These are phyloP conservation scores for Chamaecrista fasciculata DNA, from an alignment of 306 rosid species.

Conservation along the genomic window DNA sequence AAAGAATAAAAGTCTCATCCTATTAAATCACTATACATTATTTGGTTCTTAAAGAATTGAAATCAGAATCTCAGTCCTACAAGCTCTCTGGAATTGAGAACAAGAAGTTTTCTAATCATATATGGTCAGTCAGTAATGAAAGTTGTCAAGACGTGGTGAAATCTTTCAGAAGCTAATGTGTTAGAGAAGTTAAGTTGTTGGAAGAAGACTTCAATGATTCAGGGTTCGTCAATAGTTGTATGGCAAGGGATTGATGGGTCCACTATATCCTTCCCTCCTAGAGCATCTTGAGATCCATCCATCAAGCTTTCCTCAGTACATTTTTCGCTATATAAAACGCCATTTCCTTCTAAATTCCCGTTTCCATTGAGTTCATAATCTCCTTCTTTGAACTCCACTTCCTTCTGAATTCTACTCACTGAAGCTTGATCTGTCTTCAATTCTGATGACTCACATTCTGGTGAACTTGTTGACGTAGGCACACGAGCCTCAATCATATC, in stretches of 20 bases:
- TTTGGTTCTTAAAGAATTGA: constrained; percentile 35
- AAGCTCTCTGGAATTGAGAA: constrained; percentile 21
- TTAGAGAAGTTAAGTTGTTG: constrained; percentile 37
- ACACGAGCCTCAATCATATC: constrained; percentile 47
- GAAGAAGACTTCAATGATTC: constrained; percentile 28
- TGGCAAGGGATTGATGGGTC: constrained; percentile 33
- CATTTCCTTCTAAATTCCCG: constrained; percentile 52
- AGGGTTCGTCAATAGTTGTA: constrained; percentile 35
- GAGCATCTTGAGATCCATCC: constrained; percentile 29
- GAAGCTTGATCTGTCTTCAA: constrained; percentile 44
- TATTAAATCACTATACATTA: constrained; percentile 28
- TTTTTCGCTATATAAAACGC: constrained; percentile 44
- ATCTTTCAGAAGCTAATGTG: constrained; percentile 31
- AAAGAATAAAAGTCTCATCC: too few relatives aligned
- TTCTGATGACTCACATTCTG: constrained; percentile 37
- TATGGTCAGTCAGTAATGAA: constrained; percentile 34
- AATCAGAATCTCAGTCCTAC: constrained; percentile 25
- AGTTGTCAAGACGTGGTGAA: constrained; percentile 28
- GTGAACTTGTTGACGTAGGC: constrained; percentile 29
- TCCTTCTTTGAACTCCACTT: constrained; percentile 38
- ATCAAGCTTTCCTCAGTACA: constrained; percentile 40
- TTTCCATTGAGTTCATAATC: constrained; percentile 39
- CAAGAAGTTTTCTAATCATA: constrained; percentile 37
- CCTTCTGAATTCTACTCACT: constrained; percentile 29
- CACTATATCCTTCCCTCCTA: constrained; percentile 15